Conservation (phyloP, 371 early-diverging fungal species). For the Mortierella sp. region DNA sequence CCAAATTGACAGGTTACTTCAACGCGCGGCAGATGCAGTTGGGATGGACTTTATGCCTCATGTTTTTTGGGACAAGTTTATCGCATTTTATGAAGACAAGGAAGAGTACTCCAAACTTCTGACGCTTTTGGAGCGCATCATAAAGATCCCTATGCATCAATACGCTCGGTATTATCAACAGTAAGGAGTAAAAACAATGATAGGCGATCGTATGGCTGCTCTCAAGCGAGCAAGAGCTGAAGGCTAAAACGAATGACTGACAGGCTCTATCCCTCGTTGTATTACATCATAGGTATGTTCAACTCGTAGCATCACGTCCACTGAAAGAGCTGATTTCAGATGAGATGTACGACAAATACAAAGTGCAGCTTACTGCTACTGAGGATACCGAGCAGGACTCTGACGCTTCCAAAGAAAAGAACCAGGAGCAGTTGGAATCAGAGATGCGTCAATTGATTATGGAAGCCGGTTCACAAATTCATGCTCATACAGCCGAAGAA, state of each 20-base stretch:
- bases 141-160: constrained; percentile 78
- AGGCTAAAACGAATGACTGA: background rate
- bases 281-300: constrained; percentile 60
- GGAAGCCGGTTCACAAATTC: constrained; percentile 61
- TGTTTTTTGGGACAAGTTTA: constrained; percentile 80
- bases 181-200: constrained; percentile 41
- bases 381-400: constrained; percentile 8
- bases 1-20: constrained; percentile 46
- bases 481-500: constrained; percentile 71
- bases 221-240: background rate
- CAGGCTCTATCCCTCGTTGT: background rate
- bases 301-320: constrained; percentile 62
- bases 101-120: constrained; percentile 60
- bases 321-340: constrained; percentile 63
- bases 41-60: constrained; percentile 78
- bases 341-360: constrained; percentile 59
- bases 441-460: constrained; percentile 68
- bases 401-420: constrained; percentile 22
- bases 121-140: constrained; percentile 68
- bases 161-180: constrained; percentile 80
- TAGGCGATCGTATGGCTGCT: background rate
- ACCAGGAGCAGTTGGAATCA: constrained; percentile 62
- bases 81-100: constrained; percentile 71
- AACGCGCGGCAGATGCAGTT: constrained; percentile 71
- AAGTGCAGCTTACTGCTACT: constrained; percentile 41